Conservation (phyloP, 2,329 filamentous ascomycete species). For the Phialophora expanda region DNA sequence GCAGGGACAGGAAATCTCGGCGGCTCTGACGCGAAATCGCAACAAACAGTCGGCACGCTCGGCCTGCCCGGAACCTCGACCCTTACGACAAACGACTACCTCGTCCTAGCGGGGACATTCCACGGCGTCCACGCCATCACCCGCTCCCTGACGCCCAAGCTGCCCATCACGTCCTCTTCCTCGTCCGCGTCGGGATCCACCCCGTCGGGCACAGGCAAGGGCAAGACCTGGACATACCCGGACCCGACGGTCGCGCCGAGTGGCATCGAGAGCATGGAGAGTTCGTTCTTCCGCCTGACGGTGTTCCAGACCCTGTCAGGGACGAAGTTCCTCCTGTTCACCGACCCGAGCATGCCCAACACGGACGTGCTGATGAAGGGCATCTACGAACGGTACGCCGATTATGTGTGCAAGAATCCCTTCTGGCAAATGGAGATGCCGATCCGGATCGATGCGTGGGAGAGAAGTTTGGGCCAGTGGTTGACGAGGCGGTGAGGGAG, state of each 20-base stretch:
- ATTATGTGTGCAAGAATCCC: slow-evolving; percentile 99
- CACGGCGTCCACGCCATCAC: slow-evolving; percentile 79
- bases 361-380: slow-evolving; percentile 81
- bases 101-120: slow-evolving; percentile 95
- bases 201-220: slow-evolving; percentile 19
- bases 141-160: slow-evolving; percentile 56
- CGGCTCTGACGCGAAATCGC: slow-evolving; percentile 38
- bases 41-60: slow-evolving; percentile 35
- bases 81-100: slow-evolving; percentile 92
- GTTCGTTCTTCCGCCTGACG: slow-evolving; percentile 90
- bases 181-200: slow-evolving; percentile 41
- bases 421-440: slow-evolving; percentile 99
- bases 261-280: slow-evolving; percentile 90
- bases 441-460: slow-evolving; percentile 91
- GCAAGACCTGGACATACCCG: slow-evolving; percentile 41
- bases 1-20: slow-evolving; percentile 3
- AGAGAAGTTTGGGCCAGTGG: slow-evolving; percentile 80
- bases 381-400: slow-evolving; percentile 92
- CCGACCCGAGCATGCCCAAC: slow-evolving; percentile 84
- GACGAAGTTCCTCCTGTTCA: slow-evolving; percentile 94
- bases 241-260: slow-evolving; percentile 49
- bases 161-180: slow-evolving; percentile 44
- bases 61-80: slow-evolving; percentile 70
- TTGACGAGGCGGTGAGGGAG: slow-evolving; percentile 62
- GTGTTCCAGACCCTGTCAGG: slow-evolving; percentile 96